A percentile compares a stretch with the other conserved stretches of the same genome.
Evolutionary conservation across 768 basidiomycete species (phyloP).

Genomic region (Russula abietina): DNA sequence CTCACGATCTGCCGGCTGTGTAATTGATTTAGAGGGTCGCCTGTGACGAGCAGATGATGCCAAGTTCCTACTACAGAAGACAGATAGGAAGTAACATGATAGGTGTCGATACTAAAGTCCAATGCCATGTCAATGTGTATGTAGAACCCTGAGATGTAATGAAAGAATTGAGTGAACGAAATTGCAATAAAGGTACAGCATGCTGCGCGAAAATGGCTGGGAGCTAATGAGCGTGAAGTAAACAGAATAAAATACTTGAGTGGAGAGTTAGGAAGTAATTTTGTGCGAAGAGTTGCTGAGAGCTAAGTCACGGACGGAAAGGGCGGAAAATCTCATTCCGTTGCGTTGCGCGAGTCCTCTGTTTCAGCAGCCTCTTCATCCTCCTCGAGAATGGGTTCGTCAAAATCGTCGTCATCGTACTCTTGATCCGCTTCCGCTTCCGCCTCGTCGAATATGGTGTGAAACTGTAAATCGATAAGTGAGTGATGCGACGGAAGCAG

Average conservation of each 20-base stretch:
- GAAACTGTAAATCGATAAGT: slow-evolving; percentile 38
- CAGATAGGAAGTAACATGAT: slow-evolving; percentile 18
- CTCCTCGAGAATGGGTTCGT: slow-evolving; percentile 62
- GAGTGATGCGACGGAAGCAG: neutral
- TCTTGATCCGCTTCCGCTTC: slow-evolving; percentile 42
- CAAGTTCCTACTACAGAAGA: slow-evolving; percentile 23
- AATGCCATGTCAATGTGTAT: slow-evolving; percentile 14
- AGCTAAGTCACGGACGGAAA: neutral
- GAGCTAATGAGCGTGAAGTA: slow-evolving; percentile 8
- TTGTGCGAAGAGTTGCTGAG: neutral
- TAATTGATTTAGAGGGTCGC: slow-evolving; percentile 4
- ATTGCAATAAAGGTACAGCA: slow-evolving; percentile 21
- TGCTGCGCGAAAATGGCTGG: slow-evolving; percentile 7
- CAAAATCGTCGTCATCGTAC: slow-evolving; percentile 60
- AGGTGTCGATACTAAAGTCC: slow-evolving; percentile 20
- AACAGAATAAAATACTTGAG: slow-evolving; percentile 4
- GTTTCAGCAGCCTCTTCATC: slow-evolving; percentile 42
- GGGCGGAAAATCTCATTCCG: neutral
- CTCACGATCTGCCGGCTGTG: neutral
- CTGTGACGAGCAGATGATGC: slow-evolving; percentile 20
- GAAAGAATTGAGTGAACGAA: slow-evolving; percentile 16
- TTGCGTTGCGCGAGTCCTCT: neutral
- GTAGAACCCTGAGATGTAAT: slow-evolving; percentile 10
- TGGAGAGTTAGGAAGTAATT: slow-evolving; percentile 3
- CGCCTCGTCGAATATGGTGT: slow-evolving; percentile 63